Conservation (phyloP, 805 yeast genomes). For the Suhomyces xylopsoci region DNA sequence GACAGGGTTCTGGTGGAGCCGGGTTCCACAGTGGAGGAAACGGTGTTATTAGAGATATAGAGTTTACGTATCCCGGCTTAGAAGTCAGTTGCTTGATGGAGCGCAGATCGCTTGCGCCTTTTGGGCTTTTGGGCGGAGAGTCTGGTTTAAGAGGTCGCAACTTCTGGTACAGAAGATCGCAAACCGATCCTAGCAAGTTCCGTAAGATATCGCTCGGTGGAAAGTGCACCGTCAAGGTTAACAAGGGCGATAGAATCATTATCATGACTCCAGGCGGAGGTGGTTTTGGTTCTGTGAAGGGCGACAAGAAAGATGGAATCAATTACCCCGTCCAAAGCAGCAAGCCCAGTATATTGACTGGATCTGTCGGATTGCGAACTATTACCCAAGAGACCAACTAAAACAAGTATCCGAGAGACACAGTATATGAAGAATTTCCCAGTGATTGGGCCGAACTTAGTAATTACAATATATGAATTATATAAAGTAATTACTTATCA, state of each 20-base stretch:
- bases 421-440: too few relatives aligned
- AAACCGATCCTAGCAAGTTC: conserved; percentile 10
- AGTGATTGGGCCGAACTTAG: too few relatives aligned
- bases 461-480: too few relatives aligned
- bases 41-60: conserved; percentile 83
- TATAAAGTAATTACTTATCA: too few relatives aligned
- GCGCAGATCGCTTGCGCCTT: conserved; percentile 80
- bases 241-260: conserved; percentile 39
- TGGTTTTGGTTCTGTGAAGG: conserved; percentile 31
- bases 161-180: conserved; percentile 29
- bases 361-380: conserved; percentile 34
- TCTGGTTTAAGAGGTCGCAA: conserved; percentile 67
- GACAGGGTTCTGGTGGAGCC: conserved; percentile 74
- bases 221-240: conserved; percentile 29
- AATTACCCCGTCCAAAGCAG: conserved; percentile 24
- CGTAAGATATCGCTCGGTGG: conserved; percentile 31
- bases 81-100: conserved; percentile 82
- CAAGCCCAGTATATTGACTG: conserved; percentile 28
- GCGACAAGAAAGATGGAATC: conserved; percentile 6
- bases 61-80: conserved; percentile 48
- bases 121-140: conserved; percentile 81
- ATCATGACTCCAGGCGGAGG: conserved; percentile 47
- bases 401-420: too few relatives aligned
- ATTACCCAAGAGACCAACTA: conserved; percentile 37
- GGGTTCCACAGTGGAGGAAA: conserved; percentile 78